Base-by-base conservation (phyloP, 2,329 filamentous ascomycete species). In the Immersiporthe knoxdaviesiana region DNA sequence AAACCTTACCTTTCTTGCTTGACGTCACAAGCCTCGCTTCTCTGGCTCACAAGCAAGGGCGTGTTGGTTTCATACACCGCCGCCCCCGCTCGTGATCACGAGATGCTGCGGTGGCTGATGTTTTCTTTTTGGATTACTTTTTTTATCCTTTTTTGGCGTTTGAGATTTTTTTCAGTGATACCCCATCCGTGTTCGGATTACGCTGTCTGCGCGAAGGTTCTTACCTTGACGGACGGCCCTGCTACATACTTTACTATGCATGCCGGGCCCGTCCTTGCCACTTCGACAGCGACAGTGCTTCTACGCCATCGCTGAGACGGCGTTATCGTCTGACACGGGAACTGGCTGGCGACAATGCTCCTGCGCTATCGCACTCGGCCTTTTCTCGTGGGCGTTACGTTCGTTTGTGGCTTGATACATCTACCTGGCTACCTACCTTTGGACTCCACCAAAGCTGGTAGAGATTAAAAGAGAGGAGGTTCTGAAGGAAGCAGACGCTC, bases 241-340 rank as follows among this genome's bases (percentile, higher is more conserved):
- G 12, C 76, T 74, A 16, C 75, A 72, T 35, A 35, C 4, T 35
- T 70, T 79, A 69, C 73, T 75, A 63, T 52, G 41, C 56, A n/a
- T n/a, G n/a, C 35, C 35, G 4, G 52, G 52, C 52, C 27, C 52
- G 59, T 41, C 39, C 61, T 63, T 54, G 63, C 63, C 69, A 64
- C 67, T 81, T 85, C 83, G 83, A 83, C 83, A 81, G 83, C 81
- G 82, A 85, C 77, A 85, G 83, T 85, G 83, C 83, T 83, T 72
- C 77, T 85, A 84, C 83, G 84, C 84, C 83, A 85, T 85, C 80
- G 82, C 82, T 82, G 82, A 81, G 83, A 84, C 82, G 83, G 83
- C 79, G 83, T 81, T 39, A 79, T 84, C 81, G 72, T 71, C 67
- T 69, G 77, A 78, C 83, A 82, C 80, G 83, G 82, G 70, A 67